Base-by-base conservation (phyloP, 495 filamentous ascomycete species). In the Annulohypoxylon maeteangense region DNA sequence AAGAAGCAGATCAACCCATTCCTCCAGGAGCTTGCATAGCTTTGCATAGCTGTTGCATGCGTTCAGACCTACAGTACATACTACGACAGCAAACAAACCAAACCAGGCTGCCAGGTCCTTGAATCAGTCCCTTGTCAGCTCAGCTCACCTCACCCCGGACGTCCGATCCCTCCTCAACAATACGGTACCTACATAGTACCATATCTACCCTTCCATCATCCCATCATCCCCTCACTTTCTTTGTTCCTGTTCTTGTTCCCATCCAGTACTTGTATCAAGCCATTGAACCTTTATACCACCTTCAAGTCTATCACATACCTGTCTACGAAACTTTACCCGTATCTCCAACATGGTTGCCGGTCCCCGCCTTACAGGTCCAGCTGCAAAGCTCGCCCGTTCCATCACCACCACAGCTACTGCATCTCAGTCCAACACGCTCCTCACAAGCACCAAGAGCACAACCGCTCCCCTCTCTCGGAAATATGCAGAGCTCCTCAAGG, bases 311-410 rank as follows among this genome's bases (percentile, higher is more conserved):
- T 40, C 14, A 12, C 36, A 8, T 44, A n/a, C n/a, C n/a, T n/a
- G n/a, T n/a, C n/a, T n/a, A 34, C 54, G 7, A 47, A 63, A 32
- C 42, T 62, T 12, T 29, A 66, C 55, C 25, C 40, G 63, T 20
- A 31, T 11, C 42, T 44, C 53, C 40, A 59, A 53, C 51, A 78
- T 78, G 75, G 59, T 65, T 31, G 48, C 50, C 55, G 75, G 73
- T 16, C 73, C 73, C 55, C 77, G 82, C 54, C 72, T 84, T 38
- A 77, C 80, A 55, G 72, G 74, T 36, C 80, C 82, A 61, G 73
- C 80, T 70, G 67, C 79, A 47, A 83, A 84, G 78, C 72, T 85
- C 62, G 75, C 78, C 72, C 81, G 83, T 65, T 78, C 78, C 22
- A 75, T 85, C 67, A 82, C 75, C 79, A 79, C 80, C n/a, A 74